Base-by-base conservation (phyloP, 139 green algal genomes). In the Picochlorum sp. region DNA sequence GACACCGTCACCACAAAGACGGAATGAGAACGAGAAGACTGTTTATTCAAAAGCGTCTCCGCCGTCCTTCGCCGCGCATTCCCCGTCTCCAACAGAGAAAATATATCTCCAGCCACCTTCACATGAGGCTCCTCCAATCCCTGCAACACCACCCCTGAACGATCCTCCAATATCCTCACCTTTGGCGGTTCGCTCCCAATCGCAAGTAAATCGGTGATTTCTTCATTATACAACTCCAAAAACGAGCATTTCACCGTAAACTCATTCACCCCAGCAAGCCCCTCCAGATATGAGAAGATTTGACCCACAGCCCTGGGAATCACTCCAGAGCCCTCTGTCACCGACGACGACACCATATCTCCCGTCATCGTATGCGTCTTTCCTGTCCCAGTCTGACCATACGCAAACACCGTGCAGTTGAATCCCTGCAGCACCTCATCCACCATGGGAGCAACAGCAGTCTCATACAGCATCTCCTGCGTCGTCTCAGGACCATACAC, bases 181-280 rank as follows among this genome's bases (percentile, higher is more conserved):
- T 73, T 78, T 41, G 70, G 70, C 20, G 63, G 37, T 2, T 73
- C 57, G 21, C 51, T 59, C 2, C 78, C 78, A 31, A 81, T 55
- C 2, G 75, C 82, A 69, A 98, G 79, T 63, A 99, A 73, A 69
- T 99, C 94, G 4, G 90, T 98, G 18, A 97, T 85, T 79, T 99
- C 93, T 75, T 99, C 94, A 74, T 99, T 98, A 86, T 99, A 99
- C 45, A 99, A 81, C 87, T 99, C 94, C 66, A 99, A 69, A 74
- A 95, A 99, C 34, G 69, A 86, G 63, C 85, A 83, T 61, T 86
- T 85, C 45, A 89, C 81, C n/a, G 74, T 83, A 55, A 77, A 86
- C 57, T 88, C 82, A 21, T 30, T 63, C 60, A 62, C 61, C 2
- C 71, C 71, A 47, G 51, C 49, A 21, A 57, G 26, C 77, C 80